Percentiles rank a stretch among this genome's conserved stretches.
Evolutionary conservation across 2,329 filamentous ascomycete species (phyloP).

Genomic region (Pseudovirgaria hyperparasitica): DNA sequence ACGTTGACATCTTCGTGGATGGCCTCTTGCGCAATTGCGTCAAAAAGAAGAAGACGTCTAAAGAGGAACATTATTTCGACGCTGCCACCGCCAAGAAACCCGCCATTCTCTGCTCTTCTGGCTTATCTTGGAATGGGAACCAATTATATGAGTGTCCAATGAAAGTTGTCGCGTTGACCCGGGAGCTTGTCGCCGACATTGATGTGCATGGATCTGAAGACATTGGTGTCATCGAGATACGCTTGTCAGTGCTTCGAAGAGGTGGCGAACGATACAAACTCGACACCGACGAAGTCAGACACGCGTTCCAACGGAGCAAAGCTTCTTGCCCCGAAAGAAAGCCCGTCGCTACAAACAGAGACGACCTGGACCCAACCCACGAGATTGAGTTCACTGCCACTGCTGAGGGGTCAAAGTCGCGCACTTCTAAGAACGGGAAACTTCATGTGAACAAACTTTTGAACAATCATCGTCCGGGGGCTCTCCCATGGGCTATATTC

Average conservation of each 20-base stretch:
- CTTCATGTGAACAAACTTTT: conserved; percentile 4
- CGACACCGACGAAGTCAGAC: neutral
- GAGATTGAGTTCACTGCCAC: conserved; percentile 11
- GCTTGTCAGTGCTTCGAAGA: conserved; percentile 14
- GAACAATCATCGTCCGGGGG: conserved; percentile 24
- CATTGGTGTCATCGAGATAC: conserved; percentile 20
- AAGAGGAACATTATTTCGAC: conserved; percentile 8
- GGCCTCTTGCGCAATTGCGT: conserved; percentile 17
- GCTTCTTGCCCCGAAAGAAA: conserved; percentile 10
- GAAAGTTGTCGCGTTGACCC: too few species aligned
- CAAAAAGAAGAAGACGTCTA: conserved; percentile 2
- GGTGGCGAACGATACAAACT: conserved; percentile 9
- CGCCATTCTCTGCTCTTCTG: too few species aligned
- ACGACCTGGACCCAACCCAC: too few species aligned
- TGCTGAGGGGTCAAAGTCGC: conserved; percentile 6
- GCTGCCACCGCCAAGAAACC: conserved; percentile 1
- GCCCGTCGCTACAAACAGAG: conserved; percentile 6
- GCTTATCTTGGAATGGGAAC: too few species aligned
- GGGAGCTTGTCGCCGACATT: too few species aligned
- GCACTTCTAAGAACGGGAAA: conserved; percentile 6
- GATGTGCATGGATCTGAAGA: conserved; percentile 7
- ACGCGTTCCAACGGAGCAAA: too few species aligned
- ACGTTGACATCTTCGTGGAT: conserved; percentile 25
- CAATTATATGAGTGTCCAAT: too few species aligned
- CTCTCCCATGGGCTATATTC: conserved; percentile 25